Base-by-base conservation (phyloP, 306 rosid species). In the Rosa persica region DNA sequence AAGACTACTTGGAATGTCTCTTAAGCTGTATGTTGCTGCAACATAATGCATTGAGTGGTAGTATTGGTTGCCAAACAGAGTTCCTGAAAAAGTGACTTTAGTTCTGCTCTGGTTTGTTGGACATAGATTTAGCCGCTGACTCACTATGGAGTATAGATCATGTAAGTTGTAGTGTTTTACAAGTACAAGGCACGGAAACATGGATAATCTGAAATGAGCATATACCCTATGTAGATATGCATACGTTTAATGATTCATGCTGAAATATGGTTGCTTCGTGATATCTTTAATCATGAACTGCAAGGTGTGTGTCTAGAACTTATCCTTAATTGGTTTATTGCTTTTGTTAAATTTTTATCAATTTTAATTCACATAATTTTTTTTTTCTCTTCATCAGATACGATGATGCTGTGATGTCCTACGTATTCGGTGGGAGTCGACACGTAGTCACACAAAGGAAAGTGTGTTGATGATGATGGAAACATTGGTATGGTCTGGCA, bases 381-480 rank as follows among this genome's bases (percentile, higher is more conserved):
- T 61, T 48, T 4, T 82, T 78, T 38, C 76, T 30, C 49, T 75
- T 77, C 75, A 87, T 82, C 77, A 94, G 98, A 83, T 94, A 80
- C 81, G 80, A 20, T 61, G 83, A 80, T 89, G 86, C 78, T 86
- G 97, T 72, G 89, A 92, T 76, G 82, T 85, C 78, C 83, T 94
- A 79, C 98, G 98, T 64, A 85, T 92, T 74, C 90, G 97, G 80
- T 94, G 97, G 98, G 98, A 94, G 86, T 90, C 95, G 1, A 78
- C 89, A 57, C 97, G 98, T 43, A 91, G 89, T 85, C 97, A 93
- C 76, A 94, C 98, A 17, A 94, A 85, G 89, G 95, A 89, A 87
- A 97, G 97, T 69, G 94, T 97, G 65, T 85, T 94, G 73, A 65
- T 86, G 77, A 90, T 86, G 95, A 94, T 94, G 97, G 97, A 94